Conservation (phyloP, 345 rosid genomes). For the Erucastrum elatum region DNA sequence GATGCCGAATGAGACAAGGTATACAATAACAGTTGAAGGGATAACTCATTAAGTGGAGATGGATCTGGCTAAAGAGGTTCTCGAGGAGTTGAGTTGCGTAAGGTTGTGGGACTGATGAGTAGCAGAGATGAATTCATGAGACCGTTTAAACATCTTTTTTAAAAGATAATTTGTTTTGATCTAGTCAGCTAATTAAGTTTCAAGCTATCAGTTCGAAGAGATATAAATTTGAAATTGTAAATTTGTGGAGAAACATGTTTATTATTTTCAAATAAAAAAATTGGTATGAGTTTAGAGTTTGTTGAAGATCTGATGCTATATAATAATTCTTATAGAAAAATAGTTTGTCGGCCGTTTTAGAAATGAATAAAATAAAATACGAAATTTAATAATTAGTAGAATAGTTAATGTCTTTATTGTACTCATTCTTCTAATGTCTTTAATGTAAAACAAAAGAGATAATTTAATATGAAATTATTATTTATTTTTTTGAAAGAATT, state of each 20-base stretch:
- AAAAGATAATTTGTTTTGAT: no score
- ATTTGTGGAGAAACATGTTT: no score
- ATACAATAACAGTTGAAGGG: constrained; percentile 19
- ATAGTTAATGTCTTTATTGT: background rate
- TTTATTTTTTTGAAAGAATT: no score
- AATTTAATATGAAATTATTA: background rate
- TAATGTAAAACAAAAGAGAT: background rate
- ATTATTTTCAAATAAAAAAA: no score
- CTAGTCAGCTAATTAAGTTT: no score
- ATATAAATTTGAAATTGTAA: no score
- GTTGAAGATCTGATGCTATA: no score
- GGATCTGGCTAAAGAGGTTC: background rate
- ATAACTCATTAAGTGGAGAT: background rate
- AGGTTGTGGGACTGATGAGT: background rate
- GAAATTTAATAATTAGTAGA: background rate
- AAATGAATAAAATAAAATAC: background rate
- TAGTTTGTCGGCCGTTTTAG: background rate
- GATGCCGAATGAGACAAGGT: constrained; percentile 70
- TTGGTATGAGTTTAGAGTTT: no score
- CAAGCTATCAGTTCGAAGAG: no score
- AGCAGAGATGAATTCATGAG: background rate
- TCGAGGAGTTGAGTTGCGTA: background rate
- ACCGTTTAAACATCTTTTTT: no score
- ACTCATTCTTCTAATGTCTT: no score
- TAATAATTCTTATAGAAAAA: no score